Evolutionary conservation across 2,329 filamentous ascomycete species (phyloP), one percentile per base, ranked within the genome.

Genomic region (Bisporella sp.): DNA sequence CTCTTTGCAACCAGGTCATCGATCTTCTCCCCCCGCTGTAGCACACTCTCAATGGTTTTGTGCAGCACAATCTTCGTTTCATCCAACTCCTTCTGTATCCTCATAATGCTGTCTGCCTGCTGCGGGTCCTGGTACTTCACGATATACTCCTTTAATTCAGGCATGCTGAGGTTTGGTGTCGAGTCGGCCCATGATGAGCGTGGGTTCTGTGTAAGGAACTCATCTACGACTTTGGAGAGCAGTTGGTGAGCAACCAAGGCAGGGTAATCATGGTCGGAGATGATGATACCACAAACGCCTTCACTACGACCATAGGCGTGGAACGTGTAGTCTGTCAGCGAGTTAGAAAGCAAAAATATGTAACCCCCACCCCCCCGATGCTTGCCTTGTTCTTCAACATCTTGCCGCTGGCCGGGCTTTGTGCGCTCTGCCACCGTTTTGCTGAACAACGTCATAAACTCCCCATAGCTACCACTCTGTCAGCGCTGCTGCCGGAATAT

Each of bases 61-160:
- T 97, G 90, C 62, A 99, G 77, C 53, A 96, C 85, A 65, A 95
- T 91, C 79, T 96, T 97, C 54, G 92, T 97, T 77, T 96, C 91
- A 65, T 97, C 91, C 54, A 99, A 77, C 73, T 99, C 90, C 72
- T 89, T 87, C 71, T 97, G 92, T 63, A 99, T 96, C 77, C 89
- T 91, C 76, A 89, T 81, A 66, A 97, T 95, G 70, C 85, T 92
- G 72, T 95, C 90, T 59, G 89, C 91, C 71, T 95, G 80, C 64
- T 84, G 76, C 9, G 92, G 90, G 68, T 96, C 87, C 73, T 66
- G 63, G 41, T 66, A 66, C 59, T 85, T 83, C 40, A 70, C 66
- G 46, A 87, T 77, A 70, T 95, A 95, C 41, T 89, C 85, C 68
- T 88, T 84, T 50, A 97, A 77, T 66, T 85, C 79, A 41, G 87